Base-by-base conservation (phyloP, 2,329 filamentous ascomycete species). In the Clarireedia paspali region DNA sequence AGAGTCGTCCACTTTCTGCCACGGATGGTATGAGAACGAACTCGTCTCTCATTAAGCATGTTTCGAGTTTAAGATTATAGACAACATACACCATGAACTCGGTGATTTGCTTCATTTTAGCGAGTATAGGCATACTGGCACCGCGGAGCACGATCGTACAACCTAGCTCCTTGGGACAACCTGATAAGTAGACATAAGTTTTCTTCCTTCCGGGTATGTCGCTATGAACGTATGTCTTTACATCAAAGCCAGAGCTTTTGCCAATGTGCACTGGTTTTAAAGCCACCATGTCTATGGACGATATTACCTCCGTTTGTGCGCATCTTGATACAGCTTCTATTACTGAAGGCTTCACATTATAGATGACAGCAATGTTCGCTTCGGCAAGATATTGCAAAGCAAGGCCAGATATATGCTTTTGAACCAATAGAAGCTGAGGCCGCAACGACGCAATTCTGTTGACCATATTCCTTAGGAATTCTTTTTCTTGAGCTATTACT, bases 71-170 rank as follows among this genome's bases (percentile, higher is more conserved):
- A 53, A 99, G 77, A 65, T 96, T 99, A 72, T 99, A 99, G 12
- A 97, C 91, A 20, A 99, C 95, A 64, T 97, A 99, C 39, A 95
- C 88, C 92, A 99, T 96, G 68, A 99, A 97, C 68, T 99, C 94
- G 10, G 92, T 94, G 62, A 99, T 94, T 52, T 84, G 82, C 72
- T 99, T 99, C 70, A 99, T 84, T 64, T 85, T 88, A 1, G 83
- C 77, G 17, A 99, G 77, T 0, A 84, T 77, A 48, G 81, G 75
- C 30, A 84, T 85, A 57, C 87, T 84, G 3, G 87, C 89, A 1
- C 94, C 94, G 47, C 94, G 85, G 23, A 99, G 76, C 12, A 91
- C 89, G 63, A 99, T 96, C 0, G 94, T 99, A 68, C 94, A 97
- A 0, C 94, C 95, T 2, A 99, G 81, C 58, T 95, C 88, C 60